A percentile compares a stretch with the other conserved stretches of the same genome.
phyloP scores from a whole-genome alignment of 495 filamentous ascomycete genomes.

The Penicillium bialowiezense region DNA sequence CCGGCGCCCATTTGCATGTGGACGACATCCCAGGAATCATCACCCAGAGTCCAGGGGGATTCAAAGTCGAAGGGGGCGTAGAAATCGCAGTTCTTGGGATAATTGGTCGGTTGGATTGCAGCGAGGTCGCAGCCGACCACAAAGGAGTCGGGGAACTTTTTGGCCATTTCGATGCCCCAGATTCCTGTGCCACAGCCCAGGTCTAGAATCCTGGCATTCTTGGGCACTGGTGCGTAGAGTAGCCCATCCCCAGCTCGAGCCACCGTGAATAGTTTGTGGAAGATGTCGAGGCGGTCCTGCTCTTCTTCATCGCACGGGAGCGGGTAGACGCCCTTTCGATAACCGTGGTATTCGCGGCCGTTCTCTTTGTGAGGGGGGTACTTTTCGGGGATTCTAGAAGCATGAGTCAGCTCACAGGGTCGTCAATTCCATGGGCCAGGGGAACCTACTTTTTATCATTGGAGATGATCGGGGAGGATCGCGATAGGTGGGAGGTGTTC shows the following conservation, averaged over 20 bases:
- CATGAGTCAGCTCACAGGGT: constrained; percentile 16
- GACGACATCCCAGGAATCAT: constrained; percentile 80
- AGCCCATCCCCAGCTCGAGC: constrained; percentile 56
- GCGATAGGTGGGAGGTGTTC: constrained; percentile 19
- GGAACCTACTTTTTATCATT: constrained; percentile 39
- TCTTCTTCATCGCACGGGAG: constrained; percentile 59
- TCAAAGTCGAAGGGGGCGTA: constrained; percentile 72
- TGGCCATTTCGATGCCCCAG: constrained; percentile 85
- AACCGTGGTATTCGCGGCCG: constrained; percentile 48
- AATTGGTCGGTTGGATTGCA: constrained; percentile 75
- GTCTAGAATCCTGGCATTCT: constrained; percentile 64
- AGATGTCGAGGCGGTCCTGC: constrained; percentile 73
- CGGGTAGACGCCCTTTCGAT: constrained; percentile 47
- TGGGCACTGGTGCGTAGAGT: constrained; percentile 51
- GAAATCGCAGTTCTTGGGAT: constrained; percentile 67
- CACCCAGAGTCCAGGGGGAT: constrained; percentile 71
- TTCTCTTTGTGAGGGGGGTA: constrained; percentile 42
- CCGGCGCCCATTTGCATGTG: constrained; percentile 80
- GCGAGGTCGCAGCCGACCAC: constrained; percentile 77
- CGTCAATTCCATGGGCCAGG: no score
- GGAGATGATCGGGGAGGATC: constrained; percentile 10
- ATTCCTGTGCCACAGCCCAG: constrained; percentile 88
- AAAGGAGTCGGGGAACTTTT: constrained; percentile 58
- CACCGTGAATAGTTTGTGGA: constrained; percentile 71
- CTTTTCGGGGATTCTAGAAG: constrained; percentile 33